Percentiles rank a stretch among this genome's conserved stretches.
Evolutionary conservation across 139 green algal species (phyloP).

Genomic region (Haematococcus lacustris): DNA sequence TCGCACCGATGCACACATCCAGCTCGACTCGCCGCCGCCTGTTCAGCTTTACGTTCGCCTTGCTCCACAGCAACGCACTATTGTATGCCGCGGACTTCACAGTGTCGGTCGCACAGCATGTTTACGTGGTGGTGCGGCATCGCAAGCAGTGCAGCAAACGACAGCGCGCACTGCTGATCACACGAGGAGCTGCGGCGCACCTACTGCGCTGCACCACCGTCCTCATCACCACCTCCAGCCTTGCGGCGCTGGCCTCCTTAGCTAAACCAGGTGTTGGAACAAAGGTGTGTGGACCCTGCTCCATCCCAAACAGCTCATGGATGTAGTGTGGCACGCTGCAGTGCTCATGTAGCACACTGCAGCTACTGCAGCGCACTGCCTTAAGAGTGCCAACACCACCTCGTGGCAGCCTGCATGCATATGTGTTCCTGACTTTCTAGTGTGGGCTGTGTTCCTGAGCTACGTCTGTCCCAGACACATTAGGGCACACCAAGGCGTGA

Average conservation of each 20-base stretch:
- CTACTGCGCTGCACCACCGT: neutral
- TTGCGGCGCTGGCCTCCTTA: slow-evolving; percentile 1
- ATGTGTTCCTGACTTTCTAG: too few relatives aligned
- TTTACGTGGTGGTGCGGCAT: neutral
- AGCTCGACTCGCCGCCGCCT: neutral
- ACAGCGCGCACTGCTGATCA: neutral
- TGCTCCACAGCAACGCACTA: slow-evolving; percentile 11
- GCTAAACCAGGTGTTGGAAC: slow-evolving; percentile 6
- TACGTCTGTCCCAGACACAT: too few relatives aligned
- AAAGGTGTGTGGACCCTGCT: neutral
- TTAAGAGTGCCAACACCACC: too few relatives aligned
- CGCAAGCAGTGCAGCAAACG: neutral
- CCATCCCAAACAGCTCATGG: too few relatives aligned
- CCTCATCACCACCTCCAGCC: neutral
- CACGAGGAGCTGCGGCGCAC: neutral
- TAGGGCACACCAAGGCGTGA: too few relatives aligned
- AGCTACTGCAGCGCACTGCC: too few relatives aligned
- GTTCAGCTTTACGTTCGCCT: slow-evolving; percentile 6
- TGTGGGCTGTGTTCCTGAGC: too few relatives aligned
- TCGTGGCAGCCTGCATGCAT: too few relatives aligned
- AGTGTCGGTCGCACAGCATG: slow-evolving; percentile 7
- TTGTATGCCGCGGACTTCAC: slow-evolving; percentile 20
- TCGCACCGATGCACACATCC: neutral
- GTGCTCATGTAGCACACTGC: too few relatives aligned
- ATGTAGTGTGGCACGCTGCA: too few relatives aligned